A percentile compares a stretch with the other conserved stretches of the same genome.
Evolutionary conservation across 2,329 filamentous ascomycete genomes (phyloP).

Genomic region (Sodiomyces alkalinus): DNA sequence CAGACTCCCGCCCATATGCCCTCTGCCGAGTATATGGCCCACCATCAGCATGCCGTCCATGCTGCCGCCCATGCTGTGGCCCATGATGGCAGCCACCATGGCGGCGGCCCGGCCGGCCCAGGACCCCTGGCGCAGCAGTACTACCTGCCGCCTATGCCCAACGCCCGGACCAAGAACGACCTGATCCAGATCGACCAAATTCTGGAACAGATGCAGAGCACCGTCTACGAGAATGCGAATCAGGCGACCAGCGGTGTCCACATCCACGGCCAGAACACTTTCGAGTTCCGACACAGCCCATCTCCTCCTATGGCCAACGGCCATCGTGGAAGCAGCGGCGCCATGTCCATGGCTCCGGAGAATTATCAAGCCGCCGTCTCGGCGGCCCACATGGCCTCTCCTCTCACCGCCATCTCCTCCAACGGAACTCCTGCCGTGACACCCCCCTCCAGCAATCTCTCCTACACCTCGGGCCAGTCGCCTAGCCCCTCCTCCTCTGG

Average conservation of each 20-base stretch:
- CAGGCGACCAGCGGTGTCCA: slow-evolving; percentile 69
- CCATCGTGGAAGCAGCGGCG: slow-evolving; percentile 19
- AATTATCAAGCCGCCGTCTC: slow-evolving; percentile 27
- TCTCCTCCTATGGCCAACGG: slow-evolving; percentile 26
- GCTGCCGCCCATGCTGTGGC: slow-evolving; percentile 22
- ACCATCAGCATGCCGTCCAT: slow-evolving; percentile 12
- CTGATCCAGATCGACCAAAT: slow-evolving; percentile 88
- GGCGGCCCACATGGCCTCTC: slow-evolving; percentile 44
- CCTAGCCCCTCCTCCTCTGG: slow-evolving; percentile 56
- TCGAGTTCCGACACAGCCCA: slow-evolving; percentile 42
- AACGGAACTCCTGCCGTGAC: slow-evolving; percentile 63
- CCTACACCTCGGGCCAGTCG: slow-evolving; percentile 65
- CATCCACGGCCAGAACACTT: slow-evolving; percentile 54
- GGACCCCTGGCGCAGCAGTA: slow-evolving; percentile 63
- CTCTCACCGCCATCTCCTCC: slow-evolving; percentile 41
- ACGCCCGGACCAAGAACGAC: slow-evolving; percentile 84
- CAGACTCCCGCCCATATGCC: slow-evolving; percentile 30
- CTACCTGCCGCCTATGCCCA: slow-evolving; percentile 73
- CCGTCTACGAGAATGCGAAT: slow-evolving; percentile 84
- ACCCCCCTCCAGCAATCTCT: slow-evolving; percentile 59
- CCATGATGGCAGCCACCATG: slow-evolving; percentile 37
- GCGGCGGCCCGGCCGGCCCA: slow-evolving; percentile 33
- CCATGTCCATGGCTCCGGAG: slow-evolving; percentile 19
- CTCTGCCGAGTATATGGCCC: slow-evolving; percentile 37
- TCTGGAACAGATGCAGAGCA: slow-evolving; percentile 89